Evolutionary conservation across 2,329 filamentous ascomycete species (phyloP), one percentile per base, ranked within the genome.

Genomic region (Curvularia hawaiiensis): DNA sequence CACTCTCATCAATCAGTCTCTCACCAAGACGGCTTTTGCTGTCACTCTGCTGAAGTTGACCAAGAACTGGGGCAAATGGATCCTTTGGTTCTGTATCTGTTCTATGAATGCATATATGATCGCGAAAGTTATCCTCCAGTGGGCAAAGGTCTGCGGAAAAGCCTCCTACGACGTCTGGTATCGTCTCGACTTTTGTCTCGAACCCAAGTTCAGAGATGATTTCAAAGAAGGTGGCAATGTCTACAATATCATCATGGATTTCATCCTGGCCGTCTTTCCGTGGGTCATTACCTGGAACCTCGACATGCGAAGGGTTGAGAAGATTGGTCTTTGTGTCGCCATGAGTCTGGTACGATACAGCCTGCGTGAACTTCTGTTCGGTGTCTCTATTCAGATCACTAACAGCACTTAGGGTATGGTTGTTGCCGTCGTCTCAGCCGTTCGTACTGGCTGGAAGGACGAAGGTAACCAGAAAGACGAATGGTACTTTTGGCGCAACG

Each of bases 171-270:
- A 83, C 16, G 74, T 78, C n/a, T 81, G 73, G 72, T 84, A 81
- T 51, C 73, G 81, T 16, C 68, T 83, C 12, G 72, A 82, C 54
- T 77, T 83, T 50, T 82, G 80, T 54, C 56, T 84, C 12, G 63
- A 73, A 11, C 68, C 69, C 51, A 64, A 63, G 2, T 78, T 79
- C 26, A 74, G 78, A 3, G 61, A 78, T 11, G 65, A 78, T 38
- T 82, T 83, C 62, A 84, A 84, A 58, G 79, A 81, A 52, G 80
- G 79, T 9, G 82, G 82, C 33, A 83, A 84, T 59, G 80, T 82
- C 5, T 83, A 82, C 67, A 84, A 83, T 65, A 80, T 83, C 54
- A 72, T 83, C 28, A 84, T 83, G 79, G 82, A 84, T 57, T 82
- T 84, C 40, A 61, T 82, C 0, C 79, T 84, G 62, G 81, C 82